Percentiles rank a stretch among this genome's conserved stretches.
Evolutionary conservation across 2,329 filamentous ascomycete species (phyloP).

Genomic region (Penicillium sp.): DNA sequence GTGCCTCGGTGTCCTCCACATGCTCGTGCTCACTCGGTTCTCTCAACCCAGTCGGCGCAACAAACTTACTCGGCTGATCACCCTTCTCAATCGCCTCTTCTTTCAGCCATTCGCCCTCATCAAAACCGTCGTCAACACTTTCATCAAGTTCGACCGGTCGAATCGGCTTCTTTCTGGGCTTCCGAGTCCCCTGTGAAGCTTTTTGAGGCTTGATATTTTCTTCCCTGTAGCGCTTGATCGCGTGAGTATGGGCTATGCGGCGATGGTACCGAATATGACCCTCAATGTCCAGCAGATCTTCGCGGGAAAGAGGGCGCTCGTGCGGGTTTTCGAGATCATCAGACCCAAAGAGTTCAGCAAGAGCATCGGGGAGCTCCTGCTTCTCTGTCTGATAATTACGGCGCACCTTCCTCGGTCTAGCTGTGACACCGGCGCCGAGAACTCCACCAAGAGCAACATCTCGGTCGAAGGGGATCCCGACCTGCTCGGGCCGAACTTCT

Average conservation of each 20-base stretch:
- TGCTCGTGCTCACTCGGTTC: not conserved
- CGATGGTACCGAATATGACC: conserved; percentile 2
- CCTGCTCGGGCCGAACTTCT: not conserved
- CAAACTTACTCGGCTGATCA: not conserved
- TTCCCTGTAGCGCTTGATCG: not conserved
- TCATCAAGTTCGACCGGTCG: not conserved
- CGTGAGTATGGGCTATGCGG: not conserved
- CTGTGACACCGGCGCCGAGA: not conserved
- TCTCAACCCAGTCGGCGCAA: not conserved
- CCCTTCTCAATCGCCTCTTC: not conserved
- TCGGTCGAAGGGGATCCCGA: not conserved
- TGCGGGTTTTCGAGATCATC: not conserved
- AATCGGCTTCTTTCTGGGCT: not conserved
- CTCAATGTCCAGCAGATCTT: conserved; percentile 10
- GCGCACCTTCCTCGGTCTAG: not conserved
- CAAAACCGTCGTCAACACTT: not conserved
- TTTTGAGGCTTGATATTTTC: not conserved
- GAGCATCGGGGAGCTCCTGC: not conserved
- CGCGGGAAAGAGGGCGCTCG: conserved; percentile 3
- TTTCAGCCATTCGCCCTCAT: not conserved
- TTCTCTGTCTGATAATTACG: not conserved
- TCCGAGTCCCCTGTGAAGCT: not conserved
- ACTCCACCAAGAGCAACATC: not conserved
- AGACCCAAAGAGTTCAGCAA: not conserved
- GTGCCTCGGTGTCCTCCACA: not conserved